Percentiles rank a stretch among this genome's conserved stretches.
These are phyloP conservation scores for Chloranthus sessilifolius DNA, from an alignment of 164 flowering plant genomes.

Conservation along the genomic window DNA sequence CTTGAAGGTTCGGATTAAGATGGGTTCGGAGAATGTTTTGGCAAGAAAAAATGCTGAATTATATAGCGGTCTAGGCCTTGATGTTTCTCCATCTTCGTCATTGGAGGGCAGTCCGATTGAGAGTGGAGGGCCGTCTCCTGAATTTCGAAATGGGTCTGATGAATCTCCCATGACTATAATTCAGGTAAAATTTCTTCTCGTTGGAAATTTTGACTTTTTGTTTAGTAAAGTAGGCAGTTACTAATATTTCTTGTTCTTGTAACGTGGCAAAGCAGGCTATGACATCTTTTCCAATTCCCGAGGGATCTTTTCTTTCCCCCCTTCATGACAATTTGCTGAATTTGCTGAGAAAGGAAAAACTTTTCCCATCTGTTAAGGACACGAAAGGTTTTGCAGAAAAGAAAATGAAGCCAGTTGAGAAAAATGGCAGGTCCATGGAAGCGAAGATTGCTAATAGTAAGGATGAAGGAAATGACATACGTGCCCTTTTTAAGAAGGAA, in stretches of 20 bases:
- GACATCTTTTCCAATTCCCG: conserved; percentile 52
- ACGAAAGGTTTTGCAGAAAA: conserved; percentile 20
- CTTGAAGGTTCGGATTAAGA: conserved; percentile 73
- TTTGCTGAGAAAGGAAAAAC: conserved; percentile 28
- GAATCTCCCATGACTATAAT: conserved; percentile 62
- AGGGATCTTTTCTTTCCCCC: conserved; percentile 53
- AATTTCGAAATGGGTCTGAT: conserved; percentile 22
- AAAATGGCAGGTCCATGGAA: conserved; percentile 17
- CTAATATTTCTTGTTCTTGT: neutral
- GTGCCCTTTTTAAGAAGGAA: conserved; percentile 21
- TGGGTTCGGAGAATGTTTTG: conserved; percentile 52
- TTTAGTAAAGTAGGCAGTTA: neutral
- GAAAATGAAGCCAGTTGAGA: conserved; percentile 25
- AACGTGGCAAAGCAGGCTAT: conserved; percentile 46
- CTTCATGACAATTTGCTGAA: conserved; percentile 43
- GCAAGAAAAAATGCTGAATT: conserved; percentile 65
- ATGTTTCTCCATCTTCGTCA: conserved; percentile 63
- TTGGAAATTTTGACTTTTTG: neutral
- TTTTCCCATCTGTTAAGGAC: conserved; percentile 10
- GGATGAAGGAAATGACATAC: conserved; percentile 12
- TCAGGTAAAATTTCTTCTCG: conserved; percentile 37
- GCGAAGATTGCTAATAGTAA: conserved; percentile 15
- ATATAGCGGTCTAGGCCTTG: conserved; percentile 84
- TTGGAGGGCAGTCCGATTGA: conserved; percentile 41
- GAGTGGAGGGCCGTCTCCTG: too few relatives aligned